Conservation (phyloP, 2,329 filamentous ascomycete species). For the Aotearoamyces nothofagi region DNA sequence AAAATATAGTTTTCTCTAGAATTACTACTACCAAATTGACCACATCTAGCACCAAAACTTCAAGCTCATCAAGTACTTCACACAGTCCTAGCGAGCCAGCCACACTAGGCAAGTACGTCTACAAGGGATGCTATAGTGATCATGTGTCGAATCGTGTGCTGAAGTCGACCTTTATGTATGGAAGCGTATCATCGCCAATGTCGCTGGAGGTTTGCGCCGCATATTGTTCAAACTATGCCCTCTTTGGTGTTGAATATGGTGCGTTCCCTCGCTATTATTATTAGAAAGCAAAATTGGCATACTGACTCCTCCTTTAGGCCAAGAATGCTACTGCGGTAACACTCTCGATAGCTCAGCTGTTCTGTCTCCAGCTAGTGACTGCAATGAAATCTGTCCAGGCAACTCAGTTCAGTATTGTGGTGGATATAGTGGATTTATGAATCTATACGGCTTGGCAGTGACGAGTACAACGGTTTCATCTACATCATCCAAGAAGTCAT, state of each 20-base stretch:
- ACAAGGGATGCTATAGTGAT: constrained; percentile 3
- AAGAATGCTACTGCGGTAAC: constrained; percentile 1
- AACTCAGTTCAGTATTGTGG: no score
- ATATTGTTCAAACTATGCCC: constrained; percentile 1
- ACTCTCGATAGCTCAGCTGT: background rate
- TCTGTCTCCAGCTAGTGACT: background rate
- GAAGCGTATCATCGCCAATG: no score
- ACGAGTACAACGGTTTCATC: no score
- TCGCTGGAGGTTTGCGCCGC: constrained; percentile 1
- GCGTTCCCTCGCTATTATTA: background rate
- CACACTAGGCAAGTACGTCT: background rate
- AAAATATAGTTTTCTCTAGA: no score
- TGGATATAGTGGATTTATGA: no score
- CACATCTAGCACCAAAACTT: no score
- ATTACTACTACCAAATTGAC: no score
- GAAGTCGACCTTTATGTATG: background rate
- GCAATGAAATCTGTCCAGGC: constrained; percentile 3
- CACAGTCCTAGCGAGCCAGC: background rate
- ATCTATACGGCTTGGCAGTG: no score
- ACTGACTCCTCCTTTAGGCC: background rate
- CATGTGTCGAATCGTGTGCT: background rate
- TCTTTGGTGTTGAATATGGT: constrained; percentile 3
- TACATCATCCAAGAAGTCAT: no score
- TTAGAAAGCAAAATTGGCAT: background rate
- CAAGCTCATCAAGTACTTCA: no score